phyloP scores from a whole-genome alignment of 2,329 filamentous ascomycete genomes.

The Botrytis pseudocinerea region DNA sequence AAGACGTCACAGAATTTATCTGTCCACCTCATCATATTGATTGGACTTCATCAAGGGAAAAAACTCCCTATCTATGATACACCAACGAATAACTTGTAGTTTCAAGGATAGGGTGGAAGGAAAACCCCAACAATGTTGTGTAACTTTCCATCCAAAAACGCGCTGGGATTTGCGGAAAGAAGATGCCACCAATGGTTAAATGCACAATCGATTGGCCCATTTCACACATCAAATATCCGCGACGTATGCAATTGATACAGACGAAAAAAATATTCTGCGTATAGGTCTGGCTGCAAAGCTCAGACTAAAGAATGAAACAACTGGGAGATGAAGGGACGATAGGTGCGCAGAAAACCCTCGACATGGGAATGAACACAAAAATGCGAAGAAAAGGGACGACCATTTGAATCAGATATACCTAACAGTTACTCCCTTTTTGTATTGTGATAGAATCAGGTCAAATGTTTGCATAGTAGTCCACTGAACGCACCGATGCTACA shows the following conservation, averaged over 20 bases:
- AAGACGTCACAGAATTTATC: neutral
- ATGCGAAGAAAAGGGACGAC: rapidly evolving
- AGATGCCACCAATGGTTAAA: neutral
- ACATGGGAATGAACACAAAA: neutral
- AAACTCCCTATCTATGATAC: neutral
- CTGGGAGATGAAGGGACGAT: neutral
- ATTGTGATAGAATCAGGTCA: neutral
- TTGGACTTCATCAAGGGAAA: neutral
- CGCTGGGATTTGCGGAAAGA: neutral
- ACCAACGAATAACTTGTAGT: neutral
- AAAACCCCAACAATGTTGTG: neutral
- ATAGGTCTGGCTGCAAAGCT: neutral
- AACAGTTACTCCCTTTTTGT: neutral
- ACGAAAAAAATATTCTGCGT: neutral
- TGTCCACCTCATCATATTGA: neutral
- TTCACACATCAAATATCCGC: neutral
- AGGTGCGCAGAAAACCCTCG: neutral
- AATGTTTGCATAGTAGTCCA: neutral
- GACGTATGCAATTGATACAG: no score
- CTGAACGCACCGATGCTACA: neutral
- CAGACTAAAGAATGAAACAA: neutral
- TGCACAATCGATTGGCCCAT: neutral
- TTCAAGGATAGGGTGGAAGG: neutral
- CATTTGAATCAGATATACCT: neutral
- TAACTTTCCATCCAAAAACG: neutral